Evolutionary conservation across 176 grass and related monocot genomes (phyloP), one percentile per base, ranked within the genome.

Genomic region (Triticum urartu): DNA sequence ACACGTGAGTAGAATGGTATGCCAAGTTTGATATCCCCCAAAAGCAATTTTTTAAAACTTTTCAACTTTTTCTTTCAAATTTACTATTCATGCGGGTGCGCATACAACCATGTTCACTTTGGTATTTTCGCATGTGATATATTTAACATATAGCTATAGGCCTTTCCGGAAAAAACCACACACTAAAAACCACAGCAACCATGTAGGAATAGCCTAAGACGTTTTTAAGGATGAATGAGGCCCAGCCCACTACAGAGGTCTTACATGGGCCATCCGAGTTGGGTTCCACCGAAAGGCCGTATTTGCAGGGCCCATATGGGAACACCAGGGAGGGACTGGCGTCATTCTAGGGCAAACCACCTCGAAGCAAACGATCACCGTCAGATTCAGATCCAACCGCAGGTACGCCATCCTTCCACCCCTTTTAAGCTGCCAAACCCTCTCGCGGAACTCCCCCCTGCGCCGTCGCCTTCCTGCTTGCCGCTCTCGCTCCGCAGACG

Each of bases 281-380:
- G 26, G 28, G 3, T 68, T 11, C 30, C 0, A 47, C 3, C 17
- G 2, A 54, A 54, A 54, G 18, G 21, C 17, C 13, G 12, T 33
- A 2, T 52, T 47, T 7, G 3, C 0, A 35, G 4, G 40, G 79
- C 18, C 42, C 83, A 85, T 12, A 36, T 10, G 1, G 4, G 1
- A 63, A 21, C 28, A 36, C 20, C 8, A 20, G 21, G 39, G 25
- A 15, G 38, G 40, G 32, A 59, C 18, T 59, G 56, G 22, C 14
- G 36, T 24, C 32, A 74, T 74, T 75, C 54, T 84, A 84, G 82
- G 82, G 82, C 82, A 75, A 84, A 61, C 68, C 17, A 6, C 8
- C 17, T 6, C 1, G 21, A 26, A 26, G 68, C 68, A 5, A 75
- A 75, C 15, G 24, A 11, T 1, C 0, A 54, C 78, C 59, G 78